Base-by-base conservation (phyloP, 108 stramenopile species). In the Licmophora abbreviata region DNA sequence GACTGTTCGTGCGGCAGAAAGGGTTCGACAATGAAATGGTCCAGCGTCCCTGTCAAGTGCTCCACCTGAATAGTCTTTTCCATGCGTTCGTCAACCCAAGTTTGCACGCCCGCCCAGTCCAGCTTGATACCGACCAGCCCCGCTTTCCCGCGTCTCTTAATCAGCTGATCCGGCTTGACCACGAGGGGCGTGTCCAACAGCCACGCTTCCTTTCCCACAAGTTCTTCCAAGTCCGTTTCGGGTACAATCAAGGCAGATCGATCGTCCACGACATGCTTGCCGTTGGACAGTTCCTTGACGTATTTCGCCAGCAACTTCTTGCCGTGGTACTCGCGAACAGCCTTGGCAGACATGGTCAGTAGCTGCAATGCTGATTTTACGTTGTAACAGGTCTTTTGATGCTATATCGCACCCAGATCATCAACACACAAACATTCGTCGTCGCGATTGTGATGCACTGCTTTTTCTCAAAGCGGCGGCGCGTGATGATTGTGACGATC, bases 161-260 rank as follows among this genome's bases (percentile, higher is more conserved):
- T 94, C 34, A 94, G 65, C 71, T 92, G 88, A 68, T 94, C 93
- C 12, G 93, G 93, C 64, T 94, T 94, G 44, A 88, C 93, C 9
- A 94, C 93, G 11, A 94, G 56, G 15, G 51, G 73, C 4, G 50
- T 59, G 21, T 27, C 29, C 1, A 36, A 40, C n/a, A 91, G 61
- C 93, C 93, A 94, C 2, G 87, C 66, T 53, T 92, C 70, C 20
- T 44, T 64, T 15, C 56, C 49, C 10, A 49, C 54, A 15, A 92
- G 44, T 12, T 48, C 65, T 17, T 66, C 64, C 27, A 76, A 81
- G 52, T 76, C 71, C 0, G 58, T 61, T 0, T 42, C 44, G 3
- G 70, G 30, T 1, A 68, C 69, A 22, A 88, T 49, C 24, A 83
- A 54, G 5, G 71, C 60, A 12, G 64, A 66, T 14, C 78, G 65